Base-by-base conservation (phyloP, 2,329 filamentous ascomycete genomes). In the Tothia fuscella region DNA sequence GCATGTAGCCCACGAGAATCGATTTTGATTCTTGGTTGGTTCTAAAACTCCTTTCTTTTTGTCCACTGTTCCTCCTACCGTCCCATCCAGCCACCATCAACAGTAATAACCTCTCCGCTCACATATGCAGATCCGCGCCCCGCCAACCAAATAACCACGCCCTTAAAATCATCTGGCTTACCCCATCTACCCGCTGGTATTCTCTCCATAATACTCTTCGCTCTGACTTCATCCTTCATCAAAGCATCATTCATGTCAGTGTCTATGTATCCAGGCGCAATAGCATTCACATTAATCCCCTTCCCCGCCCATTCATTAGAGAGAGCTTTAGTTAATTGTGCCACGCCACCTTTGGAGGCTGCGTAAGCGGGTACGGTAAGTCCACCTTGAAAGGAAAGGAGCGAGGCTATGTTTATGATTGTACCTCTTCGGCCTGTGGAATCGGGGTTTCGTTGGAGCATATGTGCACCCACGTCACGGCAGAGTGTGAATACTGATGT, bases 201-300 rank as follows among this genome's bases (percentile, higher is more conserved):
- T 43, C 86, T 68, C 25, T 76, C 77, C 54, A 82, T 71, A 51
- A 94, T 94, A 53, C 80, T 80, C 48, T 70, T 74, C 46, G 82
- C 71, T 26, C 87, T 67, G 50, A 72, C 74, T 52, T 72, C 61
- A 59, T 94, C 78, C 38, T 78, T 73, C 32, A 93, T 74, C 54
- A 95, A 62, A 3, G 86, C 87, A 49, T 71, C 72, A 58, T 94
- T 95, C 88, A 94, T 94, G 46, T 94, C 87, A n/a, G 87, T 94
- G 38, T 75, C 82, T 51, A 93, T 84, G 60, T 94, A 94, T 0
- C 87, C 87, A 0, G 87, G 87, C 2, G 87, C 86, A 55, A 94
- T 84, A 6, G 82, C 84, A 59, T 94, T 94, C 30, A 94, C 86
- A 1, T 74, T 84, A 47, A 94, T 72, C 2, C 86, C 86, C 53